Evolutionary conservation across 805 yeast species (phyloP).

Genomic region (Candida dajiaensis): DNA sequence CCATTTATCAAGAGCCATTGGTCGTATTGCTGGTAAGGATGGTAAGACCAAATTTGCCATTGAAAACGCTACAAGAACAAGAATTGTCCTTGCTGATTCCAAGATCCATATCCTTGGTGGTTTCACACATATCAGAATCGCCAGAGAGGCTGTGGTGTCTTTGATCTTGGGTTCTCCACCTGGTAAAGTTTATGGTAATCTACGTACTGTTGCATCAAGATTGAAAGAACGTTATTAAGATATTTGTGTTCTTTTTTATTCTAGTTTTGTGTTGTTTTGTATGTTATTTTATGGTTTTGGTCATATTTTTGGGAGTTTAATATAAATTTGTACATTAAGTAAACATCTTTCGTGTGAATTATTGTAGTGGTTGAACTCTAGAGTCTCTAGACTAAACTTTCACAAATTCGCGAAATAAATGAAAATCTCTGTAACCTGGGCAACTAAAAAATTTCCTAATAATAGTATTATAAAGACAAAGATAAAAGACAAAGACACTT

Average conservation of each 20-base stretch:
- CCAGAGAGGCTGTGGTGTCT: slow-evolving; percentile 94
- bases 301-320: background rate
- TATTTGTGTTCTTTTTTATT: background rate
- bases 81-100: slow-evolving; percentile 95
- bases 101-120: slow-evolving; percentile 97
- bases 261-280: background rate
- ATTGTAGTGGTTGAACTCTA: too few species aligned
- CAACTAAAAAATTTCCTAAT: too few species aligned
- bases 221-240: slow-evolving; percentile 85
- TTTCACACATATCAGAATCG: slow-evolving; percentile 94
- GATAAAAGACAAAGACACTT: too few species aligned
- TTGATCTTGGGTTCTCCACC: slow-evolving; percentile 97
- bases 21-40: slow-evolving; percentile 99
- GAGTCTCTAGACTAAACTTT: too few species aligned
- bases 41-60: slow-evolving; percentile 98
- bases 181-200: slow-evolving; percentile 95
- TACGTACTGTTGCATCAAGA: slow-evolving; percentile 94
- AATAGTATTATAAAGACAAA: too few species aligned
- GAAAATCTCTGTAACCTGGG: too few species aligned
- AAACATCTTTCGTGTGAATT: background rate
- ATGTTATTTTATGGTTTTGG: background rate
- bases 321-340: background rate
- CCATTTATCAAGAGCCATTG: slow-evolving; percentile 97
- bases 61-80: slow-evolving; percentile 96
- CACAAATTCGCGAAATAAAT: too few species aligned